A percentile compares a stretch with the other conserved stretches of the same genome.
phyloP scores from a whole-genome alignment of 441 rosid species.

The Erodium texanum region DNA sequence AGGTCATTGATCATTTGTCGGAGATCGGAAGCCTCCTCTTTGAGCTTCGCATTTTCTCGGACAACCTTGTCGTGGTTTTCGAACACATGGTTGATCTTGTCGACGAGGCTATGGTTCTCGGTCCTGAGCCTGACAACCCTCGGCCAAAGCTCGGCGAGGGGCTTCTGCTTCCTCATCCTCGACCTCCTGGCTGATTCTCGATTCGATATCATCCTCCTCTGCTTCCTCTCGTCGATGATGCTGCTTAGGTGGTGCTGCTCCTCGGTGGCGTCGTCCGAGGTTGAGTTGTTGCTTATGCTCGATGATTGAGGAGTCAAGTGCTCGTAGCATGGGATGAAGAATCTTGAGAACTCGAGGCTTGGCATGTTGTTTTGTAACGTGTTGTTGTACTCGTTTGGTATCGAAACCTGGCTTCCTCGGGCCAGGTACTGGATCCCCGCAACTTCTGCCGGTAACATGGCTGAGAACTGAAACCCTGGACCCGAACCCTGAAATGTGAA shows the following conservation, averaged over 20 bases:
- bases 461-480: too few species aligned
- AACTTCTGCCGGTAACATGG: too few species aligned
- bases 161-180: slow-evolving; percentile 68
- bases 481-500: too few species aligned
- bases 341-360: slow-evolving; percentile 35
- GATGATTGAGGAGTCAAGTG: slow-evolving; percentile 34
- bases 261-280: slow-evolving; percentile 76
- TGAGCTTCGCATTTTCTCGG: slow-evolving; percentile 63
- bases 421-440: too few species aligned
- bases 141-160: slow-evolving; percentile 68
- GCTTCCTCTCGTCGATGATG: slow-evolving; percentile 59
- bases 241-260: slow-evolving; percentile 41
- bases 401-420: too few species aligned
- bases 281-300: slow-evolving; percentile 51
- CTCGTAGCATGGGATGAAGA: slow-evolving; percentile 26
- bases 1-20: slow-evolving; percentile 38
- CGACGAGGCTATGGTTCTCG: slow-evolving; percentile 50
- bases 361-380: too few species aligned
- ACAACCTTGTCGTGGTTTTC: slow-evolving; percentile 49
- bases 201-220: slow-evolving; percentile 63
- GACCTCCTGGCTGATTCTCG: slow-evolving; percentile 75
- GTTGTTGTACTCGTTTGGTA: too few species aligned
- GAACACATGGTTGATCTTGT: slow-evolving; percentile 52
- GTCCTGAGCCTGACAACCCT: slow-evolving; percentile 50
- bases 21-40: slow-evolving; percentile 70